These are phyloP conservation scores for Yarrowia hollandica DNA, from an alignment of 805 yeast genomes.

Conservation along the genomic window DNA sequence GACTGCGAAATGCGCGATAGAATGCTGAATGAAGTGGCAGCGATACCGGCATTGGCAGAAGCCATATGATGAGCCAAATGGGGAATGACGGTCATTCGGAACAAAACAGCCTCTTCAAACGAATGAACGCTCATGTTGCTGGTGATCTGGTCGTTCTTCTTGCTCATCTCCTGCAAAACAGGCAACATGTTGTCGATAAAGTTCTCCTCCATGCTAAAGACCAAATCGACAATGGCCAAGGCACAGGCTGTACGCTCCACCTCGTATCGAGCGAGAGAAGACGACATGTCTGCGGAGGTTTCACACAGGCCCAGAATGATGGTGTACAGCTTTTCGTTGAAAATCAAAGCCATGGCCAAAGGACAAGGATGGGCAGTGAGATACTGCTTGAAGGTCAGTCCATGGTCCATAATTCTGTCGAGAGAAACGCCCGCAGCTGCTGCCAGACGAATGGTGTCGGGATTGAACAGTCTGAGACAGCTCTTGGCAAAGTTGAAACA, in stretches of 20 bases:
- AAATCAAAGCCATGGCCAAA: slow-evolving; percentile 60
- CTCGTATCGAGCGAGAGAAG: background rate
- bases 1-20: slow-evolving; percentile 53
- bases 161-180: slow-evolving; percentile 27
- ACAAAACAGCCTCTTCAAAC: slow-evolving; percentile 70
- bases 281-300: background rate
- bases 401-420: slow-evolving; percentile 47
- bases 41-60: slow-evolving; percentile 50
- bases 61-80: slow-evolving; percentile 77
- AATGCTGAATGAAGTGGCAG: slow-evolving; percentile 55
- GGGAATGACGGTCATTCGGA: slow-evolving; percentile 69
- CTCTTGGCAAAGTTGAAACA: slow-evolving; percentile 54
- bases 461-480: slow-evolving; percentile 53
- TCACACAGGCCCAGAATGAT: slow-evolving; percentile 53
- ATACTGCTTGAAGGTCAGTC: slow-evolving; percentile 50
- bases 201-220: slow-evolving; percentile 51
- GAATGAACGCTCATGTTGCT: slow-evolving; percentile 40
- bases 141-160: slow-evolving; percentile 24
- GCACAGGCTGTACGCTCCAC: slow-evolving; percentile 32
- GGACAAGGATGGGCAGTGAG: slow-evolving; percentile 71
- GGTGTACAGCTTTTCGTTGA: slow-evolving; percentile 56
- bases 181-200: slow-evolving; percentile 52
- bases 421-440: slow-evolving; percentile 53
- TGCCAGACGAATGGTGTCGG: slow-evolving; percentile 52
- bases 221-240: slow-evolving; percentile 33